Percentiles rank a stretch among this genome's conserved stretches.
These are phyloP conservation scores for Neonectria punicea DNA, from an alignment of 2,329 filamentous ascomycete genomes.

Conservation along the genomic window DNA sequence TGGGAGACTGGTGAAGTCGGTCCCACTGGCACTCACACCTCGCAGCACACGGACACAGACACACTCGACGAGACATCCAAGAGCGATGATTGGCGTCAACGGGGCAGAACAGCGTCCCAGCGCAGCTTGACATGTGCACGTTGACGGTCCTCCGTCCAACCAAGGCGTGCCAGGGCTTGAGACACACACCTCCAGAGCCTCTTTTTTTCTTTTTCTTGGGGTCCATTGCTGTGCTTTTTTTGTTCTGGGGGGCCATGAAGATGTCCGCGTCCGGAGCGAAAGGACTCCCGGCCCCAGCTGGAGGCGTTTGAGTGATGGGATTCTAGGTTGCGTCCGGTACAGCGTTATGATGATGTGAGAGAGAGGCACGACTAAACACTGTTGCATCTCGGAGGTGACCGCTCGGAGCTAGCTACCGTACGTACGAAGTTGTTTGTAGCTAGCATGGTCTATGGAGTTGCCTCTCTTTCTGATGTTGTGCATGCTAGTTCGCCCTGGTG, in stretches of 20 bases:
- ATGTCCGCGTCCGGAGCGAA: not conserved
- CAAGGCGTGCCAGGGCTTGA: slow-evolving; percentile 3
- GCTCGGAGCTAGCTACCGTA: not conserved
- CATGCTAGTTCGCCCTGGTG: slow-evolving; percentile 19
- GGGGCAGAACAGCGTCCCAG: slow-evolving; percentile 10
- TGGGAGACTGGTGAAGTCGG: not conserved
- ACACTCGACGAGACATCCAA: not conserved
- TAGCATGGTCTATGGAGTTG: slow-evolving; percentile 1
- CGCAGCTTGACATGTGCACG: slow-evolving; percentile 23
- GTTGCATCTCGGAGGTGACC: slow-evolving; percentile 7
- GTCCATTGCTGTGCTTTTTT: too few relatives aligned
- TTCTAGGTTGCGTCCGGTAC: not conserved
- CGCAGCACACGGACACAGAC: not conserved
- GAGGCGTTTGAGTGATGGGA: not conserved
- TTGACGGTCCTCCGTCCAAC: slow-evolving; percentile 24
- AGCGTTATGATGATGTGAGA: not conserved
- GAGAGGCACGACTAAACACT: not conserved
- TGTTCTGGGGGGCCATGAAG: not conserved
- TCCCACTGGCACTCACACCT: slow-evolving; percentile 11
- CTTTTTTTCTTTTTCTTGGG: not conserved
- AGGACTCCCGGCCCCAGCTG: not conserved
- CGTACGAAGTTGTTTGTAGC: not conserved
- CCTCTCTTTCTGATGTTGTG: slow-evolving; percentile 13
- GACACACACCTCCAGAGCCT: slow-evolving; percentile 17
- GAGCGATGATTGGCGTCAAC: slow-evolving; percentile 10